Percentiles rank a stretch among this genome's conserved stretches.
These are phyloP conservation scores for Colletotrichum eremochloae DNA, from an alignment of 2,329 filamentous ascomycete species.

Conservation along the genomic window DNA sequence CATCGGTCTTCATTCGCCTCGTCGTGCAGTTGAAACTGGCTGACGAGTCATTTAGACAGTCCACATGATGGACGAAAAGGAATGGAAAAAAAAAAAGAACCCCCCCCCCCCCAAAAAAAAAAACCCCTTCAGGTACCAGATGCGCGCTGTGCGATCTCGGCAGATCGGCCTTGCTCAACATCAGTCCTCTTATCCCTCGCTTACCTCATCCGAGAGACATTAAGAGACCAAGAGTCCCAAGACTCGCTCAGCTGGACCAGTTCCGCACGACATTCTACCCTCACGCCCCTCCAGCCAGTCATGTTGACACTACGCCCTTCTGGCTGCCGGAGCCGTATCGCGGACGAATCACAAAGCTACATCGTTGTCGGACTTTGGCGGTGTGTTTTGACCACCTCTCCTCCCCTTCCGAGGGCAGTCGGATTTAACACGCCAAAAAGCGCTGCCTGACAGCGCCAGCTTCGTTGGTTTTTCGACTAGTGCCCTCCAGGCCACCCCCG, in stretches of 20 bases:
- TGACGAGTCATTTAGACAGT: conserved; percentile 40
- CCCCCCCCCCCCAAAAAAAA: no score
- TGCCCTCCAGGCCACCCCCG: conserved; percentile 15
- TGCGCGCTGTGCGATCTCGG: conserved; percentile 36
- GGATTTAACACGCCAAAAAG: conserved; percentile 27
- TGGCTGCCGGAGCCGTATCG: conserved; percentile 22
- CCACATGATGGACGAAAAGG: conserved; percentile 34
- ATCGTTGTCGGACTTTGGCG: conserved; percentile 30
- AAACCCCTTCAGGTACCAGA: conserved; percentile 14
- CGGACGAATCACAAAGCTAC: conserved; percentile 34
- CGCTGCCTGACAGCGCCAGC: conserved; percentile 32
- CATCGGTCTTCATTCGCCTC: conserved; percentile 31
- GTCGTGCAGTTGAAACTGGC: conserved; percentile 32
- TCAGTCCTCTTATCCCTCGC: conserved; percentile 27
- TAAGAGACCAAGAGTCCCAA: not conserved
- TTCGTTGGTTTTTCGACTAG: conserved; percentile 1
- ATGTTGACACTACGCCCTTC: not conserved
- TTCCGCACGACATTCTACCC: conserved; percentile 28
- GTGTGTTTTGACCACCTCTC: conserved; percentile 35
- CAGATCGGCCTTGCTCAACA: conserved; percentile 38
- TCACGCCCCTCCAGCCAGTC: conserved; percentile 13
- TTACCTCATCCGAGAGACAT: conserved; percentile 30
- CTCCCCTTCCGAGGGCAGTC: conserved; percentile 1
- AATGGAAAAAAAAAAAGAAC: not conserved
- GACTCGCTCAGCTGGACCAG: conserved; percentile 8